These are phyloP conservation scores for Populus pruinosa DNA, from an alignment of 345 rosid species.

Conservation along the genomic window DNA sequence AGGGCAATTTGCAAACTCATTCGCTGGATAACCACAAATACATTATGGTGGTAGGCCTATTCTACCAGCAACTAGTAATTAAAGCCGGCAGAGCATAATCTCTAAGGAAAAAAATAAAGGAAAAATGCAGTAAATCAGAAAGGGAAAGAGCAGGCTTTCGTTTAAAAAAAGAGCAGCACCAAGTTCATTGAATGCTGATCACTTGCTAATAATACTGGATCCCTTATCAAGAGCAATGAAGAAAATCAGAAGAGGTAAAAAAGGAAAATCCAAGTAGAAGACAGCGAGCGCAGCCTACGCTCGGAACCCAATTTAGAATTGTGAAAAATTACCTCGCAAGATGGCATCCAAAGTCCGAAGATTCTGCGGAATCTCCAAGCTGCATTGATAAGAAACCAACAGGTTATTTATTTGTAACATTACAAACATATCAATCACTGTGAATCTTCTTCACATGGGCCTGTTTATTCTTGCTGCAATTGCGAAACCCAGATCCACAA, in stretches of 20 bases:
- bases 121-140: not conserved
- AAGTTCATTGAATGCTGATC: too few relatives aligned
- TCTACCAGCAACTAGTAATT: too few relatives aligned
- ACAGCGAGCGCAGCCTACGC: not conserved
- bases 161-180: not conserved
- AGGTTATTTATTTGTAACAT: not conserved
- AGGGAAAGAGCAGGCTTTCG: not conserved
- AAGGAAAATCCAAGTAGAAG: not conserved
- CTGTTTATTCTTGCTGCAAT: not conserved
- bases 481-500: not conserved
- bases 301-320: too few relatives aligned
- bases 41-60: too few relatives aligned
- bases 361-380: not conserved
- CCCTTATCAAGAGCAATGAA: not conserved
- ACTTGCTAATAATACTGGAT: not conserved
- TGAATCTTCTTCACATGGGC: not conserved
- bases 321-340: not conserved
- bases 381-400: not conserved
- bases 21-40: not conserved
- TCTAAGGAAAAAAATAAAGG: not conserved
- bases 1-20: not conserved
- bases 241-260: not conserved
- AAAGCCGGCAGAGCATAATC: too few relatives aligned
- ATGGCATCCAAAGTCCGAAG: not conserved
- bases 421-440: not conserved